These are phyloP conservation scores for Penicillium sp. DNA, from an alignment of 2,329 filamentous ascomycete species.

Conservation along the genomic window DNA sequence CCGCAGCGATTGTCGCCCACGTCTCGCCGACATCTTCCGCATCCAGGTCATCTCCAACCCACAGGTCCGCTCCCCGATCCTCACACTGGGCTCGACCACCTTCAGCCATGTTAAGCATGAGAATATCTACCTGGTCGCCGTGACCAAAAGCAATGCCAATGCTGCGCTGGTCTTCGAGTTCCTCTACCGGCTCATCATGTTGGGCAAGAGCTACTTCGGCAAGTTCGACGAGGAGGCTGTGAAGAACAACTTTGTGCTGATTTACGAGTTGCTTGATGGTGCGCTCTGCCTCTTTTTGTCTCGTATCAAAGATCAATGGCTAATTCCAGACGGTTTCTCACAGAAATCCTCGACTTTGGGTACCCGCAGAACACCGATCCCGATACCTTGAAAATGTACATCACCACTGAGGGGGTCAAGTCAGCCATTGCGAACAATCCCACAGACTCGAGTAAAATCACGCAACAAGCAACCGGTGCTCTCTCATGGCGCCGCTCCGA, in stretches of 20 bases:
- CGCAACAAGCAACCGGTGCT: conserved; percentile 97
- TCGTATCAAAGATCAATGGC: not conserved
- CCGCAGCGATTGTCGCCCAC: conserved; percentile 95
- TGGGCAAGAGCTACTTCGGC: conserved; percentile 95
- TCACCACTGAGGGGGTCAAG: conserved; percentile 97
- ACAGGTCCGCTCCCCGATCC: conserved; percentile 93
- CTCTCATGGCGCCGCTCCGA: conserved; percentile 95
- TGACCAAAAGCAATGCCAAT: conserved; percentile 99
- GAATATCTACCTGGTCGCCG: conserved; percentile 95
- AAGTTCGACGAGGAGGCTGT: conserved; percentile 99
- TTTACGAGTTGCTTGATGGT: conserved; percentile 96
- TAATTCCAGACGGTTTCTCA: not conserved
- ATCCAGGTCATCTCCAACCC: conserved; percentile 99
- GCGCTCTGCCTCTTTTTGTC: conserved; percentile 21
- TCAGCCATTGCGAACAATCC: conserved; percentile 64
- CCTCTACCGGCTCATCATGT: conserved; percentile 81
- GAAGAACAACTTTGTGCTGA: conserved; percentile 99
- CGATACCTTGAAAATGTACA: conserved; percentile 99
- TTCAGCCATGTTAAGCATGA: conserved; percentile 99
- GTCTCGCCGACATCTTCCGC: conserved; percentile 97
- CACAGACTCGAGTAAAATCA: conserved; percentile 95
- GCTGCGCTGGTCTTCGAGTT: conserved; percentile 98
- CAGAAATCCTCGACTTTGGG: conserved; percentile 97
- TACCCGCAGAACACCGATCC: conserved; percentile 99
- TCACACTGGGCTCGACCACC: conserved; percentile 94